Base-by-base conservation (phyloP, 208 protist genomes). In the Balamuthia mandrillaris region DNA sequence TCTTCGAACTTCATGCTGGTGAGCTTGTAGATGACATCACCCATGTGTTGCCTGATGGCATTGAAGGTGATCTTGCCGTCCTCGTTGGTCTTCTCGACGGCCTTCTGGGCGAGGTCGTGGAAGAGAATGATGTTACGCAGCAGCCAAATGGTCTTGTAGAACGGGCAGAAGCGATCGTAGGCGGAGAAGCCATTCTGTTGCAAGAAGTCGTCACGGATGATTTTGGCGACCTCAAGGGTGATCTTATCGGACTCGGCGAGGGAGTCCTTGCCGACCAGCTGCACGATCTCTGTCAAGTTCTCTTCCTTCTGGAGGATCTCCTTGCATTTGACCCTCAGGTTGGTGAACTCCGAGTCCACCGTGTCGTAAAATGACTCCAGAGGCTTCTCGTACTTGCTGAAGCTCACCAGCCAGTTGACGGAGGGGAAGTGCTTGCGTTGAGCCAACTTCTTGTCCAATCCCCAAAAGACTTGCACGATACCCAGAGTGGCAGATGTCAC, bases 391-490 rank as follows among this genome's bases (percentile, higher is more conserved):
- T 99, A 99, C 90, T 99, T 91, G 42, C 97, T 99, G 93, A 99
- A 99, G 5, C 96, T 99, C 84, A 99, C 95, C 37, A 98, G 92
- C 99, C 99, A 99, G 93, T 99, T 99, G 41, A 99, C 96, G 9
- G 98, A 99, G 41, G 99, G 99, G 95, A 99, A 99, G 94, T 99
- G 99, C 94, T 99, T 99, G 68, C 98, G 93, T 95, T 99, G 98
- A 3, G 98, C 99, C 6, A 99, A 95, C 84, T 98, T 99, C 95
- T 99, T 99, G 94, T 99, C 97, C 6, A 99, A 94, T 88, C 98
- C 98, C 98, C 98, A 99, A 94, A 99, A 99, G 35, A 99, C 98
- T 94, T 99, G 98, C 51, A 99, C 98, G 88, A 99, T 99, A 90
- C 94, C 95, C 33, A 99, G 94, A 35, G 98, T 99, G 24, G 98